phyloP scores from a whole-genome alignment of 768 basidiomycete genomes.

The Gyrodon lividus region DNA sequence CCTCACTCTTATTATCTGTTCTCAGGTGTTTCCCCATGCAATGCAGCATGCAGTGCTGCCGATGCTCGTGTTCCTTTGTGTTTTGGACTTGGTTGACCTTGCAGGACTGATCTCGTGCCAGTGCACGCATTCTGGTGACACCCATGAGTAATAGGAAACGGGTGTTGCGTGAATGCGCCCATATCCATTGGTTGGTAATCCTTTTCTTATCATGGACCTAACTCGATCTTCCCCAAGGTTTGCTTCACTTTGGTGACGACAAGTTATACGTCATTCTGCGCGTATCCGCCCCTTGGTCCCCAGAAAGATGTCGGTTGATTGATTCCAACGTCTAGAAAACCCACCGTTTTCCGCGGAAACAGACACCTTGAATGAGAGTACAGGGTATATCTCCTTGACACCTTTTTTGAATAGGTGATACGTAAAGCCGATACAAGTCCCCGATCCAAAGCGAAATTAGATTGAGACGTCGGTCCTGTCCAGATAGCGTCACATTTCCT shows the following conservation, averaged over 20 bases:
- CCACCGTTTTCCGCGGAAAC: neutral
- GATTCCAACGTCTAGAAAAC: neutral
- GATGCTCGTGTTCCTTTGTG: neutral
- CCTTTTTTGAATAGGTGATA: neutral
- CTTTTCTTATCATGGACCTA: neutral
- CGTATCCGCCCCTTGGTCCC: neutral
- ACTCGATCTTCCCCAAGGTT: neutral
- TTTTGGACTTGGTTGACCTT: neutral
- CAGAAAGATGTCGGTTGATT: conserved; percentile 4
- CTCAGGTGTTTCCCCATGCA: neutral
- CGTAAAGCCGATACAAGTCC: conserved; percentile 10
- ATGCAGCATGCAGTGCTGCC: neutral
- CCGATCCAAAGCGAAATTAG: neutral
- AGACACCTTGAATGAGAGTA: conserved; percentile 2
- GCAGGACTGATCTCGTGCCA: neutral
- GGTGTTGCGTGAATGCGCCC: neutral
- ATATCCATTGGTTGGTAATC: neutral
- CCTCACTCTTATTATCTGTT: neutral
- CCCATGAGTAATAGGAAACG: neutral
- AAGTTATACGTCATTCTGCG: neutral
- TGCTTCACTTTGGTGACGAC: neutral
- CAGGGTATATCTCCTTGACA: conserved; percentile 10
- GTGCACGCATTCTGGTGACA: neutral
- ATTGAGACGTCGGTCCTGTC: conserved; percentile 1
- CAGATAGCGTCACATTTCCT: neutral